Percentiles rank a stretch among this genome's conserved stretches.
These are phyloP conservation scores for Yamadazyma kitorensis DNA, from an alignment of 805 yeast genomes.

Conservation along the genomic window DNA sequence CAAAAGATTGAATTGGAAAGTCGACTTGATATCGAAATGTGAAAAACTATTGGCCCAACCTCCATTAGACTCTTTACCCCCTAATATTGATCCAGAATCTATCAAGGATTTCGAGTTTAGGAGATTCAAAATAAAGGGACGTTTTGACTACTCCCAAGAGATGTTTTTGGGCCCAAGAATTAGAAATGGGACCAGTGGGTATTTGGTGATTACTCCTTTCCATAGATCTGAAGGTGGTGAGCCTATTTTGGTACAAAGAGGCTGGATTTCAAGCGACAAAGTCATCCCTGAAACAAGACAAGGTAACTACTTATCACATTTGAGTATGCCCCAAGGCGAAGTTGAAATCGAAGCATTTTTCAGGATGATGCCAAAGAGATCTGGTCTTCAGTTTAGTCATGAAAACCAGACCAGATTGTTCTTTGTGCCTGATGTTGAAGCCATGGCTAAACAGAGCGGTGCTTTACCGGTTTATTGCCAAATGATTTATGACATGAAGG, in stretches of 20 bases:
- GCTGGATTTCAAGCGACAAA: slow-evolving; percentile 81
- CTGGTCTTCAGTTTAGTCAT: slow-evolving; percentile 67
- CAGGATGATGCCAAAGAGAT: slow-evolving; percentile 59
- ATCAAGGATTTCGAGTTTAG: slow-evolving; percentile 79
- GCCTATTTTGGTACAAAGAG: slow-evolving; percentile 81
- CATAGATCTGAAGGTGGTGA: slow-evolving; percentile 70
- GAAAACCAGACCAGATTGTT: slow-evolving; percentile 66
- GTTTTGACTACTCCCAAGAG: slow-evolving; percentile 80
- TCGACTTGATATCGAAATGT: slow-evolving; percentile 71
- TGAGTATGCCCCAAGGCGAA: slow-evolving; percentile 70
- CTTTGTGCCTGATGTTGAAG: slow-evolving; percentile 76
- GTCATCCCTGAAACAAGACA: slow-evolving; percentile 52
- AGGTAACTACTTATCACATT: slow-evolving; percentile 52
- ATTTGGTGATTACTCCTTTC: slow-evolving; percentile 77
- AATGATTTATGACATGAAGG: slow-evolving; percentile 63
- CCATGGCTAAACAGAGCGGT: slow-evolving; percentile 68
- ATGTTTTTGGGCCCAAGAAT: slow-evolving; percentile 90
- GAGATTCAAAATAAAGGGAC: slow-evolving; percentile 71
- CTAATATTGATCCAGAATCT: slow-evolving; percentile 57
- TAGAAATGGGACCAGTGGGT: slow-evolving; percentile 67
- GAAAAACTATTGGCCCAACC: slow-evolving; percentile 77
- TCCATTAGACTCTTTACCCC: slow-evolving; percentile 67
- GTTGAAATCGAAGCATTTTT: slow-evolving; percentile 73
- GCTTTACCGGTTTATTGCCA: slow-evolving; percentile 76
- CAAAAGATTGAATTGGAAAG: slow-evolving; percentile 83